Evolutionary conservation across 2,329 filamentous ascomycete genomes (phyloP).

Genomic region (Colletotrichum sidae): DNA sequence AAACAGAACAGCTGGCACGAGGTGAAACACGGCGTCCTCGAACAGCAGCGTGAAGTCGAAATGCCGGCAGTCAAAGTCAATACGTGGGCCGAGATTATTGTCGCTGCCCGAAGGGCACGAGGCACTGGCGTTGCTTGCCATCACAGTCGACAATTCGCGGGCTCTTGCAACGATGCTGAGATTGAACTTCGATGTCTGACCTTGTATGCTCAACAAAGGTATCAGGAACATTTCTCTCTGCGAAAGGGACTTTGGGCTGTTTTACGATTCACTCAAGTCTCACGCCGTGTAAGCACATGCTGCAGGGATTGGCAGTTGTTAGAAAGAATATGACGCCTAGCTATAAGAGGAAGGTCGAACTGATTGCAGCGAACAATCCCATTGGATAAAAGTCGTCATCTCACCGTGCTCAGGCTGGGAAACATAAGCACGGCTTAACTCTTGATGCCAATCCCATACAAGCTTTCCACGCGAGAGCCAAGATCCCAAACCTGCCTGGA

Average conservation of each 20-base stretch:
- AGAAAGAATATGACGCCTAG: no score
- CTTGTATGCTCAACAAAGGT: no score
- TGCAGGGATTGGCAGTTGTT: no score
- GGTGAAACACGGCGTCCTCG: constrained; percentile 5
- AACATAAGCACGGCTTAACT: neutral
- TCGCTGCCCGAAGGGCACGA: constrained; percentile 9
- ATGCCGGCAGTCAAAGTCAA: constrained; percentile 13
- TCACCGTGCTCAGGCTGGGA: neutral
- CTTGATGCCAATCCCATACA: constrained; percentile 1
- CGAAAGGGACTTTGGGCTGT: no score
- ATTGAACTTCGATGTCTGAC: no score
- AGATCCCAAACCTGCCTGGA: neutral
- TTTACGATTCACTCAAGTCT: no score
- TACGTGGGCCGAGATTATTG: constrained; percentile 6
- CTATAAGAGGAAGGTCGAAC: neutral
- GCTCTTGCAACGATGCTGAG: no score
- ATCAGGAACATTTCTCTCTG: no score
- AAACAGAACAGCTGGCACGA: neutral
- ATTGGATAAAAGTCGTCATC: neutral
- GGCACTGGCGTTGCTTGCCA: neutral
- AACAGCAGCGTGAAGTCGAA: constrained; percentile 24
- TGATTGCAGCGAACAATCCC: neutral
- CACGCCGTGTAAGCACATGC: no score
- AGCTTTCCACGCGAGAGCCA: constrained; percentile 1
- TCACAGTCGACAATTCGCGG: no score